A percentile compares a stretch with the other conserved stretches of the same genome.
These are phyloP conservation scores for Hygrophoropsis aurantiaca DNA, from an alignment of 768 basidiomycete genomes.

Conservation along the genomic window DNA sequence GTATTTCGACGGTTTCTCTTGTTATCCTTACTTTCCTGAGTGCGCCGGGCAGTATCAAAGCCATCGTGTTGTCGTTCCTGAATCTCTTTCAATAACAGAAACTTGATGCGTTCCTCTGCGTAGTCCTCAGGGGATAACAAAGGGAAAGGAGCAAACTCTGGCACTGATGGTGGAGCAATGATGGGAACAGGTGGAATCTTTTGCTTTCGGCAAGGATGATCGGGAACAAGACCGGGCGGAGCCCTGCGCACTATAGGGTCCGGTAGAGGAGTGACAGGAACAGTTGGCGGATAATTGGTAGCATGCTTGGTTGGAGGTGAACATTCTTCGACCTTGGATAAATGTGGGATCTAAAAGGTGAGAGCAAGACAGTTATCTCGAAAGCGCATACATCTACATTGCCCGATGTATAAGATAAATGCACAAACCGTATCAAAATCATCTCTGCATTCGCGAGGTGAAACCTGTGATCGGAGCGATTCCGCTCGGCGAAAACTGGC, in stretches of 20 bases:
- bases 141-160: constrained; percentile 22
- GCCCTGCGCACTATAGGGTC: constrained; percentile 23
- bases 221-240: constrained; percentile 2
- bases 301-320: neutral
- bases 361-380: neutral
- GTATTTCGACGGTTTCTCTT: neutral
- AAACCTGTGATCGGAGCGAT: constrained; percentile 34
- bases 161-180: constrained; percentile 51
- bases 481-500: constrained; percentile 42
- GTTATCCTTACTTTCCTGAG: constrained; percentile 7
- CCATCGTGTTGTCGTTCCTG: constrained; percentile 37
- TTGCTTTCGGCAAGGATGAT: neutral
- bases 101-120: constrained; percentile 43
- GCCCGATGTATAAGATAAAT: no score
- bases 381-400: neutral
- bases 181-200: constrained; percentile 41
- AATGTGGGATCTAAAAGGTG: constrained; percentile 4
- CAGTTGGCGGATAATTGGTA: constrained; percentile 17
- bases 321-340: constrained; percentile 9
- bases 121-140: constrained; percentile 34
- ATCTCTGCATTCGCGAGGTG: constrained; percentile 13
- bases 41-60: constrained; percentile 12
- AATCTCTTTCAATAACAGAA: constrained; percentile 43
- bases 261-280: constrained; percentile 25
- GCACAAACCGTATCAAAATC: constrained; percentile 10